phyloP scores from a whole-genome alignment of 768 basidiomycete species.

The Kwoniella dejecticola region DNA sequence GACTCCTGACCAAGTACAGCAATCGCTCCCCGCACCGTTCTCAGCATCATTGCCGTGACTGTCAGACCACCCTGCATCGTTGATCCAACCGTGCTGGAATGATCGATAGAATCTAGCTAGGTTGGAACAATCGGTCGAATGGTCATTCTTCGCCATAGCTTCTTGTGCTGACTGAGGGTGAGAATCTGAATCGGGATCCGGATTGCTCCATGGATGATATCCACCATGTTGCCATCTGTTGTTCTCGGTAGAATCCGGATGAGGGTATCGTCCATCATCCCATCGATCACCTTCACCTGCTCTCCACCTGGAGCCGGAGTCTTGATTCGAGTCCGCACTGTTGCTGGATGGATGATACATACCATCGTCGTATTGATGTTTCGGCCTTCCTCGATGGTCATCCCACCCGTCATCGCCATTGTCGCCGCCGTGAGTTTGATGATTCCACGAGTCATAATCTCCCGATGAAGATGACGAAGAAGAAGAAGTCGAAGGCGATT shows the following conservation, averaged over 20 bases:
- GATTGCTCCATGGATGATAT: neutral
- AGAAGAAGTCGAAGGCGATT: neutral
- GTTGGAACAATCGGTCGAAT: constrained; percentile 7
- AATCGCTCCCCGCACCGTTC: neutral
- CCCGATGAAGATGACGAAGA: neutral
- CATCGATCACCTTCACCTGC: neutral
- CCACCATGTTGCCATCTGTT: neutral
- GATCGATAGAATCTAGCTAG: constrained; percentile 17
- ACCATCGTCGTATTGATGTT: neutral
- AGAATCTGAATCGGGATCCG: neutral
- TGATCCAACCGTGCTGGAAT: constrained; percentile 1
- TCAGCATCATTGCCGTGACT: neutral
- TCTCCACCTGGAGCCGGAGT: too few relatives aligned
- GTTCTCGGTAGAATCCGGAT: neutral
- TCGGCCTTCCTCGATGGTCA: neutral
- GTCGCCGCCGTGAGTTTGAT: neutral
- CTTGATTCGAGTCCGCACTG: neutral
- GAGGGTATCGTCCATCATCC: constrained; percentile 14
- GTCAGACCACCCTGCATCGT: constrained; percentile 13
- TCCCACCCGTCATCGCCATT: neutral
- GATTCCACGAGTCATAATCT: neutral
- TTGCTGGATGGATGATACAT: too few relatives aligned
- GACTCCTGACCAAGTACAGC: constrained; percentile 35
- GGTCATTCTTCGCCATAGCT: neutral
- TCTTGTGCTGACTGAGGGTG: neutral